phyloP scores from a whole-genome alignment of 108 stramenopile species.

The Skeletonema potamos region DNA sequence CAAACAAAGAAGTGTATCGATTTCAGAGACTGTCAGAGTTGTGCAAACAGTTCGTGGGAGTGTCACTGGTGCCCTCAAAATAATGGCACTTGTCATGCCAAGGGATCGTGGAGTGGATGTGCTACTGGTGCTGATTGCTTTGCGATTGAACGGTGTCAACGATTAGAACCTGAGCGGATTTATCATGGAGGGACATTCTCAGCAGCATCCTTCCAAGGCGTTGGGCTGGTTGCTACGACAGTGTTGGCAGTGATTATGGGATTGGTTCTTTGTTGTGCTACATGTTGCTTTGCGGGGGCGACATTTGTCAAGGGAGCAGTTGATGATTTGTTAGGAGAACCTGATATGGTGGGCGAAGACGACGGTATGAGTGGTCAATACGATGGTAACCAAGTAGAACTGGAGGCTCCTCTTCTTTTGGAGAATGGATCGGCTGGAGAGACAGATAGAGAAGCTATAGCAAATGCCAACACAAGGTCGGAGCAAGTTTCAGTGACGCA shows the following conservation, averaged over 20 bases:
- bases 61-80: conserved; percentile 52
- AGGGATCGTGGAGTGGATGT: conserved; percentile 83
- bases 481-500: conserved; percentile 15
- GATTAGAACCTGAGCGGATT: conserved; percentile 61
- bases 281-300: conserved; percentile 50
- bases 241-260: conserved; percentile 41
- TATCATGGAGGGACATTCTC: conserved; percentile 34
- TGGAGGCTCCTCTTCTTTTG: conserved; percentile 34
- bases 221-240: conserved; percentile 37
- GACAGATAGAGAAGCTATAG: conserved; percentile 32
- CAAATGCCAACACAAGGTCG: conserved; percentile 8
- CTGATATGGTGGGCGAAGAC: conserved; percentile 32
- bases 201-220: conserved; percentile 33
- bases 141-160: conserved; percentile 80
- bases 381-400: conserved; percentile 25
- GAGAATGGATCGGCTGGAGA: conserved; percentile 21
- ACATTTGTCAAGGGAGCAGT: conserved; percentile 60
- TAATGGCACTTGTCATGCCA: conserved; percentile 72
- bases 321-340: conserved; percentile 55
- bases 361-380: conserved; percentile 9
- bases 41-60: conserved; percentile 35
- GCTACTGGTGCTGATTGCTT: conserved; percentile 80
- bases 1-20: conserved; percentile 16
- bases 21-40: conserved; percentile 30
- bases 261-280: conserved; percentile 56